Percentiles rank a stretch among this genome's conserved stretches.
These are phyloP conservation scores for Platanthera zijinensis DNA, from an alignment of 106 monocot species.

Conservation along the genomic window DNA sequence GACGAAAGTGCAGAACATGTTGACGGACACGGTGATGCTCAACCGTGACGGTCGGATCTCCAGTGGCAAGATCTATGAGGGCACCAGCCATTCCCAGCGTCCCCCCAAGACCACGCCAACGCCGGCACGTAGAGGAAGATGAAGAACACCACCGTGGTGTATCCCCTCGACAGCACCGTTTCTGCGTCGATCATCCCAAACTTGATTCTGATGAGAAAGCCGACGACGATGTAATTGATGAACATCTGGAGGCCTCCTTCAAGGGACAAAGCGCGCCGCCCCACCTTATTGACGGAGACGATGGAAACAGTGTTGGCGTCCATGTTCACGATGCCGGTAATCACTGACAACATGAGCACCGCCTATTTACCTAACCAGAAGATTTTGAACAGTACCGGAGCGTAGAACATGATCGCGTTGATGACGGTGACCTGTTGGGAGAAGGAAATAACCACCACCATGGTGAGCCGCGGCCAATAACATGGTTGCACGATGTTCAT, in stretches of 20 bases:
- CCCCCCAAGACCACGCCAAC: constrained; percentile 30
- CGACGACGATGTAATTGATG: constrained; percentile 10
- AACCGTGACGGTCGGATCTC: constrained; percentile 24
- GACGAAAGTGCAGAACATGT: constrained; percentile 29
- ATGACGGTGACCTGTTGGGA: constrained; percentile 58
- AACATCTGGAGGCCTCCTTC: constrained; percentile 22
- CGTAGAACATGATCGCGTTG: constrained; percentile 61
- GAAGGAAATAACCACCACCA: constrained; percentile 39
- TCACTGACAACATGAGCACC: constrained; percentile 44
- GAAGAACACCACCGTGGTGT: constrained; percentile 1
- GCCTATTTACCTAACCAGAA: constrained; percentile 44
- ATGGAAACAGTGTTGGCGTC: constrained; percentile 34
- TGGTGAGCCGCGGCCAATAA: constrained; percentile 35
- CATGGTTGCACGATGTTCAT: constrained; percentile 25
- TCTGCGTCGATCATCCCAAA: constrained; percentile 10
- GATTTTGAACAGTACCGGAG: constrained; percentile 52
- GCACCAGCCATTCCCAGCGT: constrained; percentile 23
- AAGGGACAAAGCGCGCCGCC: constrained; percentile 11
- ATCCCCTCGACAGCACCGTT: not conserved
- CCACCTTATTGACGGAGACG: constrained; percentile 12
- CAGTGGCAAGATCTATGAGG: constrained; percentile 16
- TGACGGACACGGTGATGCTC: constrained; percentile 20
- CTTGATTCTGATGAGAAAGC: constrained; percentile 7
- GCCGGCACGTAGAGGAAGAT: constrained; percentile 18
- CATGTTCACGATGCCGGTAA: constrained; percentile 37